These are phyloP conservation scores for Pythium oligandrum DNA, from an alignment of 352 stramenopile genomes.

Conservation along the genomic window DNA sequence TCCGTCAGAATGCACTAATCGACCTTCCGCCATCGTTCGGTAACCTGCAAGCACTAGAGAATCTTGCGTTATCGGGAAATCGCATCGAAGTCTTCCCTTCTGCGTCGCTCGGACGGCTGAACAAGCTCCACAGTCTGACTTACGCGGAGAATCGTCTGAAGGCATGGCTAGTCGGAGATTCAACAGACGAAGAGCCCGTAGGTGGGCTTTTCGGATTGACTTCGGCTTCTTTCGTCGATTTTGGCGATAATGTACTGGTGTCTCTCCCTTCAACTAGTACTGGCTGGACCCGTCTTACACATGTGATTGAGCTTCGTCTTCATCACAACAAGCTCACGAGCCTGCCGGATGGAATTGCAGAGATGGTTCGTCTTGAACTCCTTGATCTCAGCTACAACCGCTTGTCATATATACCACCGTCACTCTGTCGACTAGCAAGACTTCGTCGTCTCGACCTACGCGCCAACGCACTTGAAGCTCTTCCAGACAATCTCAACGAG, in stretches of 20 bases:
- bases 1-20: conserved; percentile 37
- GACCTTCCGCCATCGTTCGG: conserved; percentile 34
- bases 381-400: conserved; percentile 50
- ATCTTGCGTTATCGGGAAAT: conserved; percentile 38
- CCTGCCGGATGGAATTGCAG: conserved; percentile 22
- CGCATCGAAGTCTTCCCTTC: conserved; percentile 39
- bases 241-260: conserved; percentile 36
- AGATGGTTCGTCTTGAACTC: conserved; percentile 20
- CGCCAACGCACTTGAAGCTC: conserved; percentile 24
- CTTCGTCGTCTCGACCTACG: conserved; percentile 28
- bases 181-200: neutral
- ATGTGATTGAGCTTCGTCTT: conserved; percentile 39
- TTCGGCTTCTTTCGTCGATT: conserved; percentile 34
- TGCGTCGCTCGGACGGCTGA: conserved; percentile 12
- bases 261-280: conserved; percentile 19
- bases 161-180: conserved; percentile 20
- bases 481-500: conserved; percentile 28
- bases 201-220: conserved; percentile 21
- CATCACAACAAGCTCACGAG: conserved; percentile 32
- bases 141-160: conserved; percentile 45
- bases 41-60: conserved; percentile 30
- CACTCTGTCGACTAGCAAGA: conserved; percentile 17
- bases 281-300: conserved; percentile 24
- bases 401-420: conserved; percentile 19
- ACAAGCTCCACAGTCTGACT: conserved; percentile 22